phyloP scores from a whole-genome alignment of 1,139 yeast genomes.

The Arxiozyma bovina region DNA sequence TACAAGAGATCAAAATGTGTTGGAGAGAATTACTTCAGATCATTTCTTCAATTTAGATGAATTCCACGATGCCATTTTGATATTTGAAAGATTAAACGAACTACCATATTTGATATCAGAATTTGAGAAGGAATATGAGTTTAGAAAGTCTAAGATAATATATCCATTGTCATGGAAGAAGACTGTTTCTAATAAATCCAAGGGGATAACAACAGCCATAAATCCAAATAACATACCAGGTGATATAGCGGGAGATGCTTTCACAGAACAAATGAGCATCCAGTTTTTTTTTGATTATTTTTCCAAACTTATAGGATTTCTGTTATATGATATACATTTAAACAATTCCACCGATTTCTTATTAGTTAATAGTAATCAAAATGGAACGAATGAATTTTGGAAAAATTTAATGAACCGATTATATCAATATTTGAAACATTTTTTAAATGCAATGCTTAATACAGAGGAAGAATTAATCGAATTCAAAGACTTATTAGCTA shows the following conservation, averaged over 20 bases:
- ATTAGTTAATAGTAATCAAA: conserved; percentile 44
- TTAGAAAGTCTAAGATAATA: conserved; percentile 64
- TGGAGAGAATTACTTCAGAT: conserved; percentile 25
- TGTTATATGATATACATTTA: conserved; percentile 64
- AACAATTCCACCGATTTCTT: conserved; percentile 48
- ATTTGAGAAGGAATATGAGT: conserved; percentile 64
- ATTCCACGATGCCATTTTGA: conserved; percentile 73
- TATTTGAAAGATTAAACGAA: conserved; percentile 67
- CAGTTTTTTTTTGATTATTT: conserved; percentile 47
- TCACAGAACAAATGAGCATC: conserved; percentile 20
- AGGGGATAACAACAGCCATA: conserved; percentile 3
- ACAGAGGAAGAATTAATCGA: conserved; percentile 35
- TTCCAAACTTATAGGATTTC: conserved; percentile 63
- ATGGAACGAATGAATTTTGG: conserved; percentile 69
- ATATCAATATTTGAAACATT: conserved; percentile 42
- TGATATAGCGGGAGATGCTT: conserved; percentile 18
- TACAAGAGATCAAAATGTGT: conserved; percentile 40
- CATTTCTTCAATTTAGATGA: conserved; percentile 47
- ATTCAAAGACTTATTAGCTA: conserved; percentile 56
- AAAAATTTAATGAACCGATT: conserved; percentile 55
- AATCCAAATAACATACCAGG: conserved; percentile 18
- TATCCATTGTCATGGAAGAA: conserved; percentile 46
- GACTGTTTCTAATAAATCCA: conserved; percentile 10
- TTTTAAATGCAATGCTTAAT: conserved; percentile 28
- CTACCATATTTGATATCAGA: conserved; percentile 49